Conservation (phyloP, 306 rosid species). For the Malus domestica region ASM211411v1 NC_041803.1:31291001-31291500, state of each 20-base stretch:
- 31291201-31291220: background rate
- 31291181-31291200: conserved; percentile 23
- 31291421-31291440: too few species aligned
- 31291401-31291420: too few species aligned
- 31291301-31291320: background rate
- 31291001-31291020: conserved; percentile 55
- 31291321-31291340: background rate
- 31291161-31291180: conserved; percentile 70
- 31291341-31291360: too few species aligned
- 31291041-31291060: conserved; percentile 57
- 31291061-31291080: conserved; percentile 80
- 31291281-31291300: background rate
- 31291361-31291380: too few species aligned
- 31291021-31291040: conserved; percentile 50
- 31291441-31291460: too few species aligned
- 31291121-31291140: conserved; percentile 93
- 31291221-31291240: background rate
- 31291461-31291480: too few species aligned
- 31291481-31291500: too few species aligned
- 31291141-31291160: conserved; percentile 72
- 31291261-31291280: background rate
- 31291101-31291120: conserved; percentile 62
- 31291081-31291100: conserved; percentile 84
- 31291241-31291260: background rate
- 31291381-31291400: too few species aligned